phyloP scores from a whole-genome alignment of 1,284 basidiomycete genomes.

The Rhodotorula mucilaginosa region DNA sequence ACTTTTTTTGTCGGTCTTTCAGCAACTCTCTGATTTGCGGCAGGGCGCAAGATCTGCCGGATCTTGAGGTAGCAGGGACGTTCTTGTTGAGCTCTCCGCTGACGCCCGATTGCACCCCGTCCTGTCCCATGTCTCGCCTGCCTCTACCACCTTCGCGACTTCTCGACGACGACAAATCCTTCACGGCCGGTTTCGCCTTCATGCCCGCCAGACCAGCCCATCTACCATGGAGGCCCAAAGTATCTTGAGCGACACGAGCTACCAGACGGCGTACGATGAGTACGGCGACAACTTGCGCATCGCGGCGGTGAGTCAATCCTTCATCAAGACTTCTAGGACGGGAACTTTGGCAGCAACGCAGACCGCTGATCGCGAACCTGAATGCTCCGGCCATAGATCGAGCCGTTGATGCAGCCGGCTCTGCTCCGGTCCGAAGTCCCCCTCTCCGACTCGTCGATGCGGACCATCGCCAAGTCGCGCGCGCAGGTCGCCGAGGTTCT shows the following conservation, averaged over 20 bases:
- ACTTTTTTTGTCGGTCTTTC: too few species aligned
- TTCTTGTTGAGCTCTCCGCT: too few species aligned
- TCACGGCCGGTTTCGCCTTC: not conserved
- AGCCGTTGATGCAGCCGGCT: slow-evolving; percentile 86
- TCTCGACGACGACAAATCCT: not conserved
- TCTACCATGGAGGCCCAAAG: slow-evolving; percentile 8
- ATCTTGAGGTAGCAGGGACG: too few species aligned
- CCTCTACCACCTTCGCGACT: too few species aligned
- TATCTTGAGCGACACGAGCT: slow-evolving; percentile 12
- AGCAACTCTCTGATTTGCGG: too few species aligned
- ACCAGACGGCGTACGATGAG: slow-evolving; percentile 28
- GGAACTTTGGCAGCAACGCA: not conserved
- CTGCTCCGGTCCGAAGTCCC: slow-evolving; percentile 80
- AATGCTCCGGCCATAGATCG: slow-evolving; percentile 48
- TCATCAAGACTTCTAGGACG: not conserved
- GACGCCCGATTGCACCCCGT: too few species aligned
- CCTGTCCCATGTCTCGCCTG: too few species aligned
- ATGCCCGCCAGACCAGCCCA: not conserved
- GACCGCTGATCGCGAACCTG: not conserved
- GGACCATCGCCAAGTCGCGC: slow-evolving; percentile 75
- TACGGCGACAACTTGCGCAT: slow-evolving; percentile 39
- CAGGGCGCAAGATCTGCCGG: too few species aligned
- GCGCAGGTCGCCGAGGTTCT: slow-evolving; percentile 73
- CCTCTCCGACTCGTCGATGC: slow-evolving; percentile 53
- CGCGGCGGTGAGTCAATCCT: slow-evolving; percentile 21